Conservation (phyloP, 2,329 filamentous ascomycete genomes). For the Verticillium longisporum region DNA sequence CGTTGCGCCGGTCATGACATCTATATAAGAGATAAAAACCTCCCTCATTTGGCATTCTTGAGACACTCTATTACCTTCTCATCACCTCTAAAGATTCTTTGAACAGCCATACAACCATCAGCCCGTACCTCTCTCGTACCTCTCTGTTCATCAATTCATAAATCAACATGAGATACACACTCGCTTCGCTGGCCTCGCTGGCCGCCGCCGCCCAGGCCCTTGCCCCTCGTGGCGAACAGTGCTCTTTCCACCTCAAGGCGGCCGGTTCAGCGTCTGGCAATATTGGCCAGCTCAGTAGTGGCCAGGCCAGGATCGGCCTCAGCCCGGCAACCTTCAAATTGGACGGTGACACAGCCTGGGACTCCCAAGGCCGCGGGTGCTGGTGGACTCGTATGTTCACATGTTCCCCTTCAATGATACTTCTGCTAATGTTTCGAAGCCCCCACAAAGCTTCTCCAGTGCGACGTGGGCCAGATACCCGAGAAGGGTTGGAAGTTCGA, state of each 20-base stretch:
- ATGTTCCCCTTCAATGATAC: neutral
- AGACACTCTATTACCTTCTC: no score
- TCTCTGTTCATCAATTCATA: neutral
- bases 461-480: slow-evolving; percentile 41
- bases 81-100: neutral
- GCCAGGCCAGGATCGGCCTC: slow-evolving; percentile 50
- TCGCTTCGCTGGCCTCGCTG: neutral
- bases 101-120: neutral
- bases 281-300: slow-evolving; percentile 54
- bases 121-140: no score
- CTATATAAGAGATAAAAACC: no score
- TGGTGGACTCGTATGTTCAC: slow-evolving; percentile 50
- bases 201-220: neutral
- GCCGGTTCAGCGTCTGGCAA: slow-evolving; percentile 41
- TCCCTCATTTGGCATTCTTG: no score
- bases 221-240: neutral
- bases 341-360: slow-evolving; percentile 45
- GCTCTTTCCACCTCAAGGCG: slow-evolving; percentile 44
- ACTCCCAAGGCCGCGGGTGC: slow-evolving; percentile 51
- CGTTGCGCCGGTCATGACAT: no score
- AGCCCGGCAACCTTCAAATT: slow-evolving; percentile 46
- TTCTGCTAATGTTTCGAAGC: slow-evolving; percentile 23
- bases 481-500: slow-evolving; percentile 49
- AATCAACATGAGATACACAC: neutral
- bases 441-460: slow-evolving; percentile 54